Base-by-base conservation (phyloP, 2,329 filamentous ascomycete species). In the Arthrinium puccinioides region DNA sequence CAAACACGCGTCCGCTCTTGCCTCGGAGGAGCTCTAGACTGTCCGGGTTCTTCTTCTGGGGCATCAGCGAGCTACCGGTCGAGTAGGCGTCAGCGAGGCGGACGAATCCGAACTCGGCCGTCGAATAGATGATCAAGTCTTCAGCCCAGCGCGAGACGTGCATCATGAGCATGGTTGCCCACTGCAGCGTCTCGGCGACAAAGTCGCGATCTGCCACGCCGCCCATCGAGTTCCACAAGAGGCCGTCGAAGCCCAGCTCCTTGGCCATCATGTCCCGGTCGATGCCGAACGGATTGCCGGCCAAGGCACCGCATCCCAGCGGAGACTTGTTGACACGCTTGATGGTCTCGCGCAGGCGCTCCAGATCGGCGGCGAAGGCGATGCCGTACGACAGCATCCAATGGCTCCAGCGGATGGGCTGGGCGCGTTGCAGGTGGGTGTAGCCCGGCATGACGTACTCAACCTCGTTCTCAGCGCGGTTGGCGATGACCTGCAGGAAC, bases 1-100 rank as follows among this genome's bases (percentile, higher is more conserved):
- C 43, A 21, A 43, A 27, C 74, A 48, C 83, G 6, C 49, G 72
- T 2, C 85, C 86, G 34, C 70, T 70, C 67, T 90, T 92, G 33
- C 85, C 85, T 10, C 85, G 74, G 32, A 90, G 70, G 10, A 90
- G 48, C 47, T 69, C 69, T 7, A 92, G 68, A n/a, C 74, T 79
- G 61, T 92, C 86, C 1, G 74, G 70, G 61, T 90, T 90, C 69
- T 87, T 87, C 74, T 90, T 92, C 57, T 92, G 80, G 3, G 84
- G 84, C 84, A 89, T 88, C 38, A 88, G 64, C 0, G 74, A 82
- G 45, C 76, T 83, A 5, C 85, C 85, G 0, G 86, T 90, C 0
- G 75, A 79, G 60, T 90, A 92, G 1, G 84, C 83, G 55, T 94
- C 87, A 7, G 85, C 83, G 13, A 92, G 63, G 41, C 73, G 72